A percentile compares a stretch with the other conserved stretches of the same genome.
phyloP scores from a whole-genome alignment of 768 basidiomycete species.

The Lenzites betulinus region DNA sequence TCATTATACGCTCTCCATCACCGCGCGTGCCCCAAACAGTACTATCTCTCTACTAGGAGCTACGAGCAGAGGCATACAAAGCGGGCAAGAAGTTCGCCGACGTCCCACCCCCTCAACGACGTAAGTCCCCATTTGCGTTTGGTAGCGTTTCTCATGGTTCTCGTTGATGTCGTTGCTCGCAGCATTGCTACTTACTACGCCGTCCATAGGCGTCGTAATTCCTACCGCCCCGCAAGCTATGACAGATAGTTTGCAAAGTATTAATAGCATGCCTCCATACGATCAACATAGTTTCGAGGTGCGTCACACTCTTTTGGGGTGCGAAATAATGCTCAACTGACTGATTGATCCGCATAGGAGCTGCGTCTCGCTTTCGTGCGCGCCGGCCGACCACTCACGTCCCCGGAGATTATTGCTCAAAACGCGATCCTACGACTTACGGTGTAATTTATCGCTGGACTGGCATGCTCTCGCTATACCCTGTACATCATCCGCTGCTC shows the following conservation, averaged over 20 bases:
- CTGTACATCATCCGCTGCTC: neutral
- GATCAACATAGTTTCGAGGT: slow-evolving; percentile 55
- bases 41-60: slow-evolving; percentile 7
- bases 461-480: slow-evolving; percentile 5
- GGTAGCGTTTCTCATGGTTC: too few relatives aligned
- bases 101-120: neutral
- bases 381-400: slow-evolving; percentile 48
- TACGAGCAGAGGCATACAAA: slow-evolving; percentile 18
- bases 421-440: slow-evolving; percentile 13
- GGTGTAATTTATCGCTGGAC: neutral
- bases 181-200: neutral
- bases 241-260: slow-evolving; percentile 38
- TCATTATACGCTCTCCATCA: neutral
- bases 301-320: slow-evolving; percentile 6
- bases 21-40: neutral
- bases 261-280: slow-evolving; percentile 40
- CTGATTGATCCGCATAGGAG: slow-evolving; percentile 39
- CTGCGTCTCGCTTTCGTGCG: slow-evolving; percentile 48
- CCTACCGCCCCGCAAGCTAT: neutral
- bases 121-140: neutral
- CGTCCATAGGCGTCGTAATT: too few relatives aligned
- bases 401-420: slow-evolving; percentile 35
- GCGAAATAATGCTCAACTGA: neutral
- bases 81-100: slow-evolving; percentile 16
- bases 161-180: too few relatives aligned